phyloP scores from a whole-genome alignment of 257 asterid species.

The Agastache rugosa region DNA sequence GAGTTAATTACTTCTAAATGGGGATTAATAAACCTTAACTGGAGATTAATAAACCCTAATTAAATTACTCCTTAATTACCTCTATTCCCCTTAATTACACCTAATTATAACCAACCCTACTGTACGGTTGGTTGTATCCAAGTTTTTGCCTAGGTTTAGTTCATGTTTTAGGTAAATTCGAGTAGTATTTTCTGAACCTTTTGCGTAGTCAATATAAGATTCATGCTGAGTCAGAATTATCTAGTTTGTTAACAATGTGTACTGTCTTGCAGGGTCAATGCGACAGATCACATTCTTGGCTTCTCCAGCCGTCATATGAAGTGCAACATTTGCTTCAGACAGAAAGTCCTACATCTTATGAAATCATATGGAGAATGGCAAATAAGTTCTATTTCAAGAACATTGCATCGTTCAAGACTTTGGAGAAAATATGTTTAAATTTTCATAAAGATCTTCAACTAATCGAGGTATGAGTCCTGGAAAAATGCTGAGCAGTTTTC shows the following conservation, averaged over 20 bases:
- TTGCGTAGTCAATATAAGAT: neutral
- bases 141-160: neutral
- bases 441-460: slow-evolving; percentile 84
- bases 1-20: no score
- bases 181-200: neutral
- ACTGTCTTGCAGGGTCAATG: slow-evolving; percentile 49
- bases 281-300: slow-evolving; percentile 58
- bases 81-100: no score
- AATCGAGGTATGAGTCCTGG: slow-evolving; percentile 62
- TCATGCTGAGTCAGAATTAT: neutral
- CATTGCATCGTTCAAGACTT: slow-evolving; percentile 62
- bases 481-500: neutral
- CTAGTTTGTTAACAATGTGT: slow-evolving; percentile 21
- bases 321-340: slow-evolving; percentile 67
- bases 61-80: no score
- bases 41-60: no score
- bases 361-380: slow-evolving; percentile 64
- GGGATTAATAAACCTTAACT: no score
- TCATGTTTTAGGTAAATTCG: neutral
- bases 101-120: no score
- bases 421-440: slow-evolving; percentile 66
- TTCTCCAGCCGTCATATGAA: slow-evolving; percentile 85
- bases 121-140: no score
- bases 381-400: slow-evolving; percentile 85
- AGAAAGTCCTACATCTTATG: slow-evolving; percentile 40